phyloP scores from a whole-genome alignment of 805 yeast genomes.

The Suhomyces kilbournensis region DNA sequence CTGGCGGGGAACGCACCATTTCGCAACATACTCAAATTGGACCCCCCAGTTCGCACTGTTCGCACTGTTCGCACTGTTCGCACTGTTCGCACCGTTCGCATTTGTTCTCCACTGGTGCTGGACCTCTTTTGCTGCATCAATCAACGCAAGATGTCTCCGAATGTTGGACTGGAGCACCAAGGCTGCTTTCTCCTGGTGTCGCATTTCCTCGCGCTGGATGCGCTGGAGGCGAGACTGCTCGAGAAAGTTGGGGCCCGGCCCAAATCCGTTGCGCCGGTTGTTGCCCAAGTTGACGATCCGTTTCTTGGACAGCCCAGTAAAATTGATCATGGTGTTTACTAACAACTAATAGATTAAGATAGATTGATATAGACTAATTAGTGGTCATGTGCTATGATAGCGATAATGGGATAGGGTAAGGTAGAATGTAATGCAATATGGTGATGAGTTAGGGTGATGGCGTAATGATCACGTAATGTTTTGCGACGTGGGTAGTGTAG shows the following conservation, averaged over 20 bases:
- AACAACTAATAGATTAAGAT: too few species aligned
- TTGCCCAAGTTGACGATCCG: slow-evolving; percentile 66
- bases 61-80: neutral
- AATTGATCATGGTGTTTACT: slow-evolving; percentile 56
- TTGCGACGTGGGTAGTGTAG: too few species aligned
- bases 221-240: slow-evolving; percentile 67
- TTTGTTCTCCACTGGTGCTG: neutral
- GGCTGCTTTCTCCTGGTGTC: slow-evolving; percentile 50
- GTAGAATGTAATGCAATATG: too few species aligned
- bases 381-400: too few species aligned
- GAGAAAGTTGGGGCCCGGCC: slow-evolving; percentile 41
- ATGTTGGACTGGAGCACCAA: slow-evolving; percentile 48
- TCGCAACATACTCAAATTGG: slow-evolving; percentile 2
- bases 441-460: too few species aligned
- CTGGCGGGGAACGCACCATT: slow-evolving; percentile 3
- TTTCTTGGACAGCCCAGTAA: slow-evolving; percentile 63
- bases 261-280: slow-evolving; percentile 23
- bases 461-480: too few species aligned
- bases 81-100: neutral
- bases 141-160: slow-evolving; percentile 37
- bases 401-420: too few species aligned
- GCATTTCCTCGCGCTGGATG: slow-evolving; percentile 55
- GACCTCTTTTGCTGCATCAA: slow-evolving; percentile 16
- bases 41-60: neutral
- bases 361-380: too few species aligned